A percentile compares a stretch with the other conserved stretches of the same genome.
phyloP scores from a whole-genome alignment of 148 eudicot species.

The Limonium bicolor region DNA sequence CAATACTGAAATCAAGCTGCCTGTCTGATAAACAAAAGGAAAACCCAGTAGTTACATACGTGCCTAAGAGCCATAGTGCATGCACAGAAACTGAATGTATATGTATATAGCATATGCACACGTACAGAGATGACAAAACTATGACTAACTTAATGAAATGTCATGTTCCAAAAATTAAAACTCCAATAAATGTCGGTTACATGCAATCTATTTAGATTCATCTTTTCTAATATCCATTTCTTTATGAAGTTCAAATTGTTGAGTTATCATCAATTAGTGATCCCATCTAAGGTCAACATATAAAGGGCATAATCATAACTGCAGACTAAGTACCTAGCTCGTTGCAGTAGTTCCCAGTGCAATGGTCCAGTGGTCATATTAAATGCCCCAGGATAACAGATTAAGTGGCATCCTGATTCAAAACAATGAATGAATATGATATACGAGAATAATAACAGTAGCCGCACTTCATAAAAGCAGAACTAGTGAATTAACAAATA shows the following conservation, averaged over 20 bases:
- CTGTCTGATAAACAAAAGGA: background rate
- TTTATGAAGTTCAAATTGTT: too few relatives aligned
- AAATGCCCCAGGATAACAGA: conserved; percentile 98
- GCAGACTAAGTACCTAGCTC: conserved; percentile 50
- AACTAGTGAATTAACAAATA: background rate
- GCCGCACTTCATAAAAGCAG: background rate
- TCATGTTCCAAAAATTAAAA: too few relatives aligned
- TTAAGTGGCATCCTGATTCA: conserved; percentile 69
- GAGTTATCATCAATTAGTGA: too few relatives aligned
- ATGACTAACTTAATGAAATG: too few relatives aligned
- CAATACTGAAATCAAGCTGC: background rate
- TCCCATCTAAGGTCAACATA: background rate
- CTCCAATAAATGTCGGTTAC: too few relatives aligned
- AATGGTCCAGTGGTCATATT: conserved; percentile 98
- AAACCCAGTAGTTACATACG: background rate
- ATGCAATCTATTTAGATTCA: too few relatives aligned
- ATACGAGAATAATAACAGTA: background rate
- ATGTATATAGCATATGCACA: too few relatives aligned
- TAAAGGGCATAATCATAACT: background rate
- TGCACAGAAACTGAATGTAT: too few relatives aligned
- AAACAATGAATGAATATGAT: background rate
- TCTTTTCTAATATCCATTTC: too few relatives aligned
- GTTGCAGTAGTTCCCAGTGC: conserved; percentile 96
- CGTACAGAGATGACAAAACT: too few relatives aligned
- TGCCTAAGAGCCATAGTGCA: too few relatives aligned